Base-by-base conservation (phyloP, 2,329 filamentous ascomycete genomes). In the Mollisiaceae sp. region DNA sequence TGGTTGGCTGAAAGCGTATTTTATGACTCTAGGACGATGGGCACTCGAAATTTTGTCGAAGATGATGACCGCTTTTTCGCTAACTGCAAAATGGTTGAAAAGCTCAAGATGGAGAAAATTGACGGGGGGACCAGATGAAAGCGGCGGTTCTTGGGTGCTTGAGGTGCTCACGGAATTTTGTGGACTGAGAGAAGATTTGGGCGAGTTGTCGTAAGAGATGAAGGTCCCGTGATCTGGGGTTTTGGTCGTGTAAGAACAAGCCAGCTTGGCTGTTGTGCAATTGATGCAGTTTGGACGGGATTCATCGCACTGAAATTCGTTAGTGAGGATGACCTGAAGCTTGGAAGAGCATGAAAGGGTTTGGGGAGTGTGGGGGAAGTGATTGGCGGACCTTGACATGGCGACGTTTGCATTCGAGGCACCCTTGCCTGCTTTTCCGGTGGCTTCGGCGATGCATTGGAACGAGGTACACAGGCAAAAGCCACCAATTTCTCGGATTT, bases 61-160 rank as follows among this genome's bases (percentile, higher is more conserved):
- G 52, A 20, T 18, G 52, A 55, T 8, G 35, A 55, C 4, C 11
- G 15, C 6, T 18, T 35, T 4, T 4, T 35, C 45, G 2, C 39
- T 20, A 11, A 43, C 14, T n/a, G 56, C 32, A 8, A 63, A 8
- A n/a, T 63, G 57, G 14, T 63, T 55, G 35, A 78, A 76, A 18
- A 82, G 67, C 60, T 81, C 81, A 5, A 82, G 71, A 52, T 77
- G 79, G 4, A 75, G 66, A 6, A 77, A 27, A 43, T 71, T 73
- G 43, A 72, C 68, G 56, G 64, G 62, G 36, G 66, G 60, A 38
- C 45, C 43, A 41, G 20, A 35, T 63, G 45, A 18, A 11, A 55
- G 35, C 35, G 58, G 43, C 24, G 54, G 54, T 9, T 43, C 38
- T 59, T 20, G 54, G 15, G 35, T 43, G 24, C 50, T 55, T 24